phyloP scores from a whole-genome alignment of 768 basidiomycete genomes.

The Boletus rubroflammeus region DNA sequence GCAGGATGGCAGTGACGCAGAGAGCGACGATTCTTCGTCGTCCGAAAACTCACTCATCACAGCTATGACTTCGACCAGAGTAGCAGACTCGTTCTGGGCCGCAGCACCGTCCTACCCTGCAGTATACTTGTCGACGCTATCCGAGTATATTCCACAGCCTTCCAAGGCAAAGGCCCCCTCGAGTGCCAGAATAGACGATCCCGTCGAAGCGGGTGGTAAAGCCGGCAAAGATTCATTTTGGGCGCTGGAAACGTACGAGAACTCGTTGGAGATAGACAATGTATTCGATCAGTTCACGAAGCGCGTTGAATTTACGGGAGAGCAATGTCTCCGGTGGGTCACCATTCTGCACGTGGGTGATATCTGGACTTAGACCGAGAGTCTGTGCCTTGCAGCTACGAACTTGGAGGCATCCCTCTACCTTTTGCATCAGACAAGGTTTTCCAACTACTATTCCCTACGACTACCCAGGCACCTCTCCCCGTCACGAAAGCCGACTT shows the following conservation, averaged over 20 bases:
- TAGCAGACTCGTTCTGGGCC: conserved; percentile 64
- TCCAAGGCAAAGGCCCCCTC: conserved; percentile 46
- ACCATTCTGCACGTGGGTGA: neutral
- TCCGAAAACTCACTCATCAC: conserved; percentile 51
- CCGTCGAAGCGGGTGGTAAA: conserved; percentile 40
- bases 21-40: conserved; percentile 34
- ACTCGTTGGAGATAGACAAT: conserved; percentile 73
- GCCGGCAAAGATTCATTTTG: conserved; percentile 50
- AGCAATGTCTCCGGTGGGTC: conserved; percentile 81
- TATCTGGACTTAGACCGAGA: neutral
- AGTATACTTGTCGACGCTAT: conserved; percentile 68
- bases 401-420: conserved; percentile 78
- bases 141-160: conserved; percentile 67
- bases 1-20: conserved; percentile 31
- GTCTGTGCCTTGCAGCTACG: conserved; percentile 56
- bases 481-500: conserved; percentile 61
- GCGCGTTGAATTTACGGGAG: conserved; percentile 63
- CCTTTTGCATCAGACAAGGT: conserved; percentile 79
- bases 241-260: conserved; percentile 77
- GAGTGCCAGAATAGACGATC: conserved; percentile 38
- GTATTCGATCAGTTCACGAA: conserved; percentile 84
- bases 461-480: conserved; percentile 39
- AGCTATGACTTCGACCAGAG: conserved; percentile 52
- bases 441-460: conserved; percentile 73
- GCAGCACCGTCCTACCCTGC: conserved; percentile 62